These are phyloP conservation scores for Moniliella sp. DNA, from an alignment of 1,284 basidiomycete genomes.

Conservation along the genomic window DNA sequence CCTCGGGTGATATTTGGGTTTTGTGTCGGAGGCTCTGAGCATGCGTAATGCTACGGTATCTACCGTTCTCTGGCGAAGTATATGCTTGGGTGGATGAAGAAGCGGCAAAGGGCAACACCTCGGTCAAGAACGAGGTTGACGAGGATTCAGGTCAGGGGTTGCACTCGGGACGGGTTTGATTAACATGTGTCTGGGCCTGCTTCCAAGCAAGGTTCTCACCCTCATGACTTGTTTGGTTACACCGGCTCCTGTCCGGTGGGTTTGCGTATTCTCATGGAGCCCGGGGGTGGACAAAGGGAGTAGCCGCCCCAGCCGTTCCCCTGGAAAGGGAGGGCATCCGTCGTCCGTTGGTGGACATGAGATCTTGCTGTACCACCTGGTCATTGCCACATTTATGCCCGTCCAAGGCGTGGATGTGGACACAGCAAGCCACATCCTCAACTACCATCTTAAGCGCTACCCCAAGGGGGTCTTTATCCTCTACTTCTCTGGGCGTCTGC, in stretches of 20 bases:
- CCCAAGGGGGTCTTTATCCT: constrained; percentile 31
- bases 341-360: constrained; percentile 25
- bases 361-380: constrained; percentile 25
- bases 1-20: constrained; percentile 30
- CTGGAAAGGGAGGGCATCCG: constrained; percentile 14
- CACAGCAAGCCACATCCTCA: constrained; percentile 28
- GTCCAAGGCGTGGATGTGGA: constrained; percentile 27
- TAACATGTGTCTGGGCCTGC: constrained; percentile 27
- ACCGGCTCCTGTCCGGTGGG: constrained; percentile 20
- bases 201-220: constrained; percentile 29
- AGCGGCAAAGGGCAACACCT: constrained; percentile 4
- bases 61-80: constrained; percentile 29
- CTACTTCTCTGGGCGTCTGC: constrained; percentile 31
- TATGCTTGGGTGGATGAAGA: constrained; percentile 23
- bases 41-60: constrained; percentile 29
- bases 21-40: constrained; percentile 29
- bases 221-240: constrained; percentile 33
- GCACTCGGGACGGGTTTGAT: constrained; percentile 30
- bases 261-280: constrained; percentile 16
- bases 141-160: constrained; percentile 30
- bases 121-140: constrained; percentile 8
- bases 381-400: constrained; percentile 31
- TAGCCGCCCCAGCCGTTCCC: constrained; percentile 10
- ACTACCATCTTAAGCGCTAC: constrained; percentile 28
- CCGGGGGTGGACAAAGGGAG: constrained; percentile 17